Conservation (phyloP, 495 filamentous ascomycete genomes). For the Aspergillus carlsbadensis region DNA sequence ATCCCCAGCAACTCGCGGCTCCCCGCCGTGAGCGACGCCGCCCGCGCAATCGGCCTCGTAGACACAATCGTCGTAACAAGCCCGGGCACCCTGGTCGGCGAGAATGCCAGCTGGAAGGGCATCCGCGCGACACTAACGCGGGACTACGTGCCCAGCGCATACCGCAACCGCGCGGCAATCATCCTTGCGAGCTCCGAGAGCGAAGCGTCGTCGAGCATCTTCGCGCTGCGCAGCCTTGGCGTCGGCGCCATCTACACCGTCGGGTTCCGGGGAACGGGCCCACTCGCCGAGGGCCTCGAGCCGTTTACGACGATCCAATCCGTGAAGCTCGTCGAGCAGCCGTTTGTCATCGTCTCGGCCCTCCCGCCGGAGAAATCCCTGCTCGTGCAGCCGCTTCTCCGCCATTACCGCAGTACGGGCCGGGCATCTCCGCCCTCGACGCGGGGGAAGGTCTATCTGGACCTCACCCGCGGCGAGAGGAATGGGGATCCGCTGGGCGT, state of each 20-base stretch:
- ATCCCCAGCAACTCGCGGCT: conserved; percentile 55
- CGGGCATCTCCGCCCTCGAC: conserved; percentile 47
- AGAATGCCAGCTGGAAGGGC: conserved; percentile 81
- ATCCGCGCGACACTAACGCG: conserved; percentile 76
- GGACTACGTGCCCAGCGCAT: conserved; percentile 79
- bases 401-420: conserved; percentile 54
- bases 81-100: conserved; percentile 55
- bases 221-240: conserved; percentile 70
- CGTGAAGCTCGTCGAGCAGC: conserved; percentile 69
- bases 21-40: conserved; percentile 67
- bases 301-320: conserved; percentile 79
- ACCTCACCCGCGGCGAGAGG: conserved; percentile 68
- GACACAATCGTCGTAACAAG: conserved; percentile 66
- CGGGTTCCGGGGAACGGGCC: conserved; percentile 69
- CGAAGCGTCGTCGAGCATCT: conserved; percentile 73
- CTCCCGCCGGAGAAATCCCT: conserved; percentile 74
- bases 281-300: conserved; percentile 63
- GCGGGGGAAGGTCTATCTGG: conserved; percentile 74
- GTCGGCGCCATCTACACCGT: conserved; percentile 80
- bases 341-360: conserved; percentile 78
- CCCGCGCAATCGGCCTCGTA: conserved; percentile 70
- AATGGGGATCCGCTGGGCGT: conserved; percentile 67
- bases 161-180: conserved; percentile 69
- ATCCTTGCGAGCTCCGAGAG: conserved; percentile 65
- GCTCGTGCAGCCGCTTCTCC: conserved; percentile 74